A percentile compares a stretch with the other conserved stretches of the same genome.
Evolutionary conservation across 305 asterid genomes (phyloP).

Genomic region (Rubia balearica): DNA sequence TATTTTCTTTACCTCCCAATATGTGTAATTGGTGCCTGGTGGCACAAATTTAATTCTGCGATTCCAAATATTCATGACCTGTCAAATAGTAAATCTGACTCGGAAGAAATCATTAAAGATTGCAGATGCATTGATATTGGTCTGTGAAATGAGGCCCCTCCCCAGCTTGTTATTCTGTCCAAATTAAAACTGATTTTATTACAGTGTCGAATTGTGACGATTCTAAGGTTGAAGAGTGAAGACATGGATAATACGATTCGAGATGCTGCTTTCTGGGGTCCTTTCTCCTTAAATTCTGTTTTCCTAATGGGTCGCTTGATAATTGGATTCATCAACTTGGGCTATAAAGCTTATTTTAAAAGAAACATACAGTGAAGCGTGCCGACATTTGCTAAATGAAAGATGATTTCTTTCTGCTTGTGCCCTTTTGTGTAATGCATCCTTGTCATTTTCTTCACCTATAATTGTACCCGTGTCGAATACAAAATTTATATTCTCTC

Average conservation of each 20-base stretch:
- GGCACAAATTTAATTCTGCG: background rate
- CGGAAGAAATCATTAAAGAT: background rate
- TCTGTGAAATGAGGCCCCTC: background rate
- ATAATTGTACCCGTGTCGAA: background rate
- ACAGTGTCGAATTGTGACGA: background rate
- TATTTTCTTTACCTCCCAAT: background rate
- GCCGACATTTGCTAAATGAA: background rate
- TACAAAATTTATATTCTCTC: background rate
- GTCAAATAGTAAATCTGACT: background rate
- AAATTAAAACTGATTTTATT: background rate
- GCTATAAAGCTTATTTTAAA: background rate
- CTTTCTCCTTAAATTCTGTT: constrained; percentile 17
- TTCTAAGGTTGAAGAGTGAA: background rate
- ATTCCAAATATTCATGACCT: background rate
- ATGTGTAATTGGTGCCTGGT: too few species aligned
- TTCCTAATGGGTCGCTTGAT: constrained; percentile 19
- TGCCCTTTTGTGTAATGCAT: background rate
- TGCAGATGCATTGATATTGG: background rate
- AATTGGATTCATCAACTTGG: constrained; percentile 11
- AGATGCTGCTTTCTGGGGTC: constrained; percentile 9
- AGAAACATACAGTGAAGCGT: background rate
- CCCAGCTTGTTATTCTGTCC: background rate
- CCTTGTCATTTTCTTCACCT: background rate
- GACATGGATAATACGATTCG: constrained; percentile 1
- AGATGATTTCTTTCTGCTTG: background rate